phyloP scores from a whole-genome alignment of 2,329 filamentous ascomycete genomes.

The Penicillium brevicompactum region DNA sequence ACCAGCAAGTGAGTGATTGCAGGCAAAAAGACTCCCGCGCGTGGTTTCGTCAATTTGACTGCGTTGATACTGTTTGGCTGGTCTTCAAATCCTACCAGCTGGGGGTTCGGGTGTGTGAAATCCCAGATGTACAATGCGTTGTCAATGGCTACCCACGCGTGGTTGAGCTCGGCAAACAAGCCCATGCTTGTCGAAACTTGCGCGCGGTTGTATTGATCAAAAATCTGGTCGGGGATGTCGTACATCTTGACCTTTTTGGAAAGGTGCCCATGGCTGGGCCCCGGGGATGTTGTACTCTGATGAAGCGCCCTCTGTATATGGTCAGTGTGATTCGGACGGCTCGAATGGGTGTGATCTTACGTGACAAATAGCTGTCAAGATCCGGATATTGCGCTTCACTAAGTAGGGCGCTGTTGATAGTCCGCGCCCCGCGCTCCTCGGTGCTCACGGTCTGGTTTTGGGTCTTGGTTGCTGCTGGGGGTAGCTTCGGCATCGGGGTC shows the following conservation, averaged over 20 bases:
- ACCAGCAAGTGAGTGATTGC: slow-evolving; percentile 87
- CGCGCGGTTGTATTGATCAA: slow-evolving; percentile 86
- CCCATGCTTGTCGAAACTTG: slow-evolving; percentile 93
- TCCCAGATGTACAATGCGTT: slow-evolving; percentile 98
- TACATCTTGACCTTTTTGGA: slow-evolving; percentile 85
- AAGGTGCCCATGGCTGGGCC: slow-evolving; percentile 76
- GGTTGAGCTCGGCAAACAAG: slow-evolving; percentile 88
- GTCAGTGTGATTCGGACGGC: background rate
- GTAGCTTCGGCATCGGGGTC: slow-evolving; percentile 36
- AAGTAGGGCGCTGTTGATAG: slow-evolving; percentile 77
- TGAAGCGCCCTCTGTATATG: slow-evolving; percentile 73
- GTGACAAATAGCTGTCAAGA: slow-evolving; percentile 83
- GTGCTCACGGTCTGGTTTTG: slow-evolving; percentile 62
- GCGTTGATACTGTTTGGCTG: slow-evolving; percentile 84
- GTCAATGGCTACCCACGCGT: slow-evolving; percentile 95
- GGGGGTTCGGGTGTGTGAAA: slow-evolving; percentile 88
- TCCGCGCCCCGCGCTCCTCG: slow-evolving; percentile 76
- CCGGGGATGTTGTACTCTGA: slow-evolving; percentile 84
- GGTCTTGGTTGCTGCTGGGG: slow-evolving; percentile 43
- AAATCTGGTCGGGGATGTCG: slow-evolving; percentile 86
- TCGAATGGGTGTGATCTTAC: slow-evolving; percentile 57
- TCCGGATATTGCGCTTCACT: slow-evolving; percentile 82
- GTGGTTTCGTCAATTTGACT: slow-evolving; percentile 84
- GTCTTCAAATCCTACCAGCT: slow-evolving; percentile 90
- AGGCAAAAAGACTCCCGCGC: slow-evolving; percentile 81